Conservation (phyloP, 768 basidiomycete species). For the Tulasnella sp. region DNA sequence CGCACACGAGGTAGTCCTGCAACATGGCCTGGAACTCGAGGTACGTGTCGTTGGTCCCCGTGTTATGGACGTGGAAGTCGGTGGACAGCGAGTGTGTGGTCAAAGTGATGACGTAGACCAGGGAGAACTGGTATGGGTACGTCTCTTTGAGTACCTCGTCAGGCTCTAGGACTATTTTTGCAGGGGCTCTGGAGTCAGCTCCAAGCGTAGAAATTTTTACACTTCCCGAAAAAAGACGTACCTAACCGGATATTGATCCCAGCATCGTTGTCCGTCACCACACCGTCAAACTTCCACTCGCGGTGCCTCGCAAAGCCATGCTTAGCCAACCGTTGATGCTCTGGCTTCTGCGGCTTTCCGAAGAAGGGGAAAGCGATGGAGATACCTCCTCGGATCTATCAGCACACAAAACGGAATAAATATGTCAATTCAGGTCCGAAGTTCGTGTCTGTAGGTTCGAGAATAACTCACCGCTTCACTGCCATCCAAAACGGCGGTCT, state of each 20-base stretch:
- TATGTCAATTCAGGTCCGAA: too few relatives aligned
- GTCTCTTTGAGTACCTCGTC: conserved; percentile 44
- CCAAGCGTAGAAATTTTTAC: too few relatives aligned
- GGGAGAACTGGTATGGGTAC: conserved; percentile 57
- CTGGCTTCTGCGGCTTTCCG: conserved; percentile 60
- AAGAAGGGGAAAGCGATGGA: conserved; percentile 77
- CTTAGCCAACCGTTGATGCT: conserved; percentile 60
- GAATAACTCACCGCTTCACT: conserved; percentile 42
- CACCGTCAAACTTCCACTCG: conserved; percentile 56
- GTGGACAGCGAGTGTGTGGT: conserved; percentile 62
- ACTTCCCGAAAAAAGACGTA: conserved; percentile 41
- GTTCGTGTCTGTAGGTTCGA: too few relatives aligned
- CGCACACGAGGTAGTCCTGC: conserved; percentile 68
- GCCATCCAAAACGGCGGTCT: conserved; percentile 68
- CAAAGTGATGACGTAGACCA: conserved; percentile 75
- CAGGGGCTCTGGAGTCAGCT: too few relatives aligned
- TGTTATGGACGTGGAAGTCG: conserved; percentile 71
- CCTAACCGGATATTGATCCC: conserved; percentile 67
- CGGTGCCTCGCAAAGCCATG: conserved; percentile 87
- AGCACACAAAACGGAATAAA: too few relatives aligned
- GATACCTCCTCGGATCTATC: conserved; percentile 37
- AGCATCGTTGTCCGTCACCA: conserved; percentile 55
- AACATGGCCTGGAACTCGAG: conserved; percentile 88
- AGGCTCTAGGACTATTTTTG: conserved; percentile 39
- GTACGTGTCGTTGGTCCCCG: conserved; percentile 33